Conservation (phyloP, 495 filamentous ascomycete genomes). For the Recurvomyces mirabilis region DNA sequence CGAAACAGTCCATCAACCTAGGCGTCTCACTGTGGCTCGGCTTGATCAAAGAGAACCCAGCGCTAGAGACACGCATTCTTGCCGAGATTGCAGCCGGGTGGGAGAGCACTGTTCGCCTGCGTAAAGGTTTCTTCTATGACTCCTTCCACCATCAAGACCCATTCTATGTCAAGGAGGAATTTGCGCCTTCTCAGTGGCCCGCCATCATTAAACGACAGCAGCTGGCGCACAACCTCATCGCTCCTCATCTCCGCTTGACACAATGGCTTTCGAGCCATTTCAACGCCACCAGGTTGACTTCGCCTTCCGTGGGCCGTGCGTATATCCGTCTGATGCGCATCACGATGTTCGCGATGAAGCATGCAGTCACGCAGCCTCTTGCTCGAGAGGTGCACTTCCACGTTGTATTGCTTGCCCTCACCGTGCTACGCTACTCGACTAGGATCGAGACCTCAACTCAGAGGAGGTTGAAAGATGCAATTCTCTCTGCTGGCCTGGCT, state of each 20-base stretch:
- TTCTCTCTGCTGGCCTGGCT: slow-evolving; percentile 68
- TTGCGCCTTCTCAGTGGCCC: slow-evolving; percentile 77
- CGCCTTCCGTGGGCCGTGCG: slow-evolving; percentile 61
- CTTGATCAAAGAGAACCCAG: slow-evolving; percentile 91
- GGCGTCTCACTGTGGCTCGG: slow-evolving; percentile 93
- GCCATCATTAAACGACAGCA: slow-evolving; percentile 64
- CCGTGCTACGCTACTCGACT: slow-evolving; percentile 58
- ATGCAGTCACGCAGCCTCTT: slow-evolving; percentile 67
- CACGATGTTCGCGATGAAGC: slow-evolving; percentile 59
- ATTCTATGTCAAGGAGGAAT: slow-evolving; percentile 82
- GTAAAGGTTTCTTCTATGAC: slow-evolving; percentile 69
- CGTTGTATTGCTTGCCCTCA: slow-evolving; percentile 68
- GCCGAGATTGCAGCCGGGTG: slow-evolving; percentile 76
- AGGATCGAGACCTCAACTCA: slow-evolving; percentile 46
- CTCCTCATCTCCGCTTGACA: slow-evolving; percentile 73
- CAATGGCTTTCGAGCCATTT: slow-evolving; percentile 91
- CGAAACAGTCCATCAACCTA: slow-evolving; percentile 87
- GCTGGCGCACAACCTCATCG: slow-evolving; percentile 61
- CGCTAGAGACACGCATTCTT: slow-evolving; percentile 70
- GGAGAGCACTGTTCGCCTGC: slow-evolving; percentile 66
- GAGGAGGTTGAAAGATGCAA: slow-evolving; percentile 75
- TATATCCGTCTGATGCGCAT: slow-evolving; percentile 68
- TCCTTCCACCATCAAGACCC: slow-evolving; percentile 69
- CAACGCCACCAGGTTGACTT: slow-evolving; percentile 74
- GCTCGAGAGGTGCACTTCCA: slow-evolving; percentile 85